Base-by-base conservation (phyloP, 164 flowering plant species). In the Amborella trichopoda region DNA sequence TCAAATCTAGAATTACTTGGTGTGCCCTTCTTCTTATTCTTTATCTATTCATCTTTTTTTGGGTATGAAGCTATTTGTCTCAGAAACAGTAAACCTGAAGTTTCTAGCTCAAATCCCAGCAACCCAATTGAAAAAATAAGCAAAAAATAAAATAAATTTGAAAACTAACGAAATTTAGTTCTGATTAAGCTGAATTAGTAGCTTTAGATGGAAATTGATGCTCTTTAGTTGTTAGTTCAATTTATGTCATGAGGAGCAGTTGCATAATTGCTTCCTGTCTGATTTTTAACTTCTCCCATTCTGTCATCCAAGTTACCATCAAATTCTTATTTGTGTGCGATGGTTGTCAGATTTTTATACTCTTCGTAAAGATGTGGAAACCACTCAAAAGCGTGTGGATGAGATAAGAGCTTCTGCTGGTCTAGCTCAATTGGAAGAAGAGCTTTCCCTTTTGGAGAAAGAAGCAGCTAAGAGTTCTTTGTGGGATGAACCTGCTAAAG, bases 401-500 rank as follows among this genome's bases (percentile, higher is more conserved):
- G 99, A 84, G 60, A 73, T 84, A 17, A 71, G 75, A 53, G 68
- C 56, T 3, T 68, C 95, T 61, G 70, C 84, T 57, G 86, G 94
- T 58, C 53, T 87, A 48, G 62, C 75, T 40, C 72, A 63, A 42
- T 55, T 91, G 37, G 82, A 84, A 61, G 72, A 69, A 33, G 93
- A 78, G 19, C 65, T 77, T 28, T 63, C 61, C 17, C 61, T 45
- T 39, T 63, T 87, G 64, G 96, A 91, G 69, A 60, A 43, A 23
- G 71, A 73, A 56, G 74, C 96, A n/a, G 72, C 86, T 26, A 84
- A 77, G 60, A 72, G 63, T 65, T 71, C 83, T 48, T 70, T 91
- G 22, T 91, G 99, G 99, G 99, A 87, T 65, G 90, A 87, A 39
- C 90, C 70, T 52, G 64, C 71, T 49, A 71, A 68, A 58, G 96